Percentiles rank a stretch among this genome's conserved stretches.
These are phyloP conservation scores for Hygrocybe coccinea DNA, from an alignment of 768 basidiomycete species.

Conservation along the genomic window DNA sequence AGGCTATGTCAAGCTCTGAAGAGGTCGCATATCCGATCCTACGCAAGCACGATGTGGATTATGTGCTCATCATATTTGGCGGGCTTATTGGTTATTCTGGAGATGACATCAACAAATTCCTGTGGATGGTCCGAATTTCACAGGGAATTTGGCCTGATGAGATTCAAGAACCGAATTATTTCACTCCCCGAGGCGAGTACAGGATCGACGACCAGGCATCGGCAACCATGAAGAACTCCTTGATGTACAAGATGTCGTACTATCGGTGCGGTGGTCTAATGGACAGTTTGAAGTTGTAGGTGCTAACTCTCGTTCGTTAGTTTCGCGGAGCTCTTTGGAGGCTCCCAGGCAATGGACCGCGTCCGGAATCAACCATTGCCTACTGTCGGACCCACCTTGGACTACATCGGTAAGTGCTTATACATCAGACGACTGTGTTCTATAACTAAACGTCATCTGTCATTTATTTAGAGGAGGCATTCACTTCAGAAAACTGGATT, in stretches of 20 bases:
- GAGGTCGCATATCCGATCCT: conserved; percentile 97
- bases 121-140: conserved; percentile 96
- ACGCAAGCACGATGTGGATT: conserved; percentile 95
- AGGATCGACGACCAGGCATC: conserved; percentile 83
- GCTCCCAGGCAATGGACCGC: conserved; percentile 67
- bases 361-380: conserved; percentile 88
- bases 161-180: conserved; percentile 92
- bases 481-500: conserved; percentile 99
- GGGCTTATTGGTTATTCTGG: conserved; percentile 95
- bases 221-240: conserved; percentile 83
- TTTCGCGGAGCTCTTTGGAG: conserved; percentile 83
- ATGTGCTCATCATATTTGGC: conserved; percentile 96
- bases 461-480: conserved; percentile 83
- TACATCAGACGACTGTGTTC: background rate
- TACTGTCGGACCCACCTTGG: conserved; percentile 68
- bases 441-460: background rate
- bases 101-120: conserved; percentile 99
- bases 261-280: conserved; percentile 55
- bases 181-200: conserved; percentile 90
- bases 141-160: conserved; percentile 99
- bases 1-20: conserved; percentile 92
- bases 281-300: background rate
- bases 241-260: conserved; percentile 99
- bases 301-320: conserved; percentile 33
- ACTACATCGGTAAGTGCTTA: conserved; percentile 69